Conservation (phyloP, 1,284 basidiomycete genomes). For the Malassezia yamatoensis region DNA sequence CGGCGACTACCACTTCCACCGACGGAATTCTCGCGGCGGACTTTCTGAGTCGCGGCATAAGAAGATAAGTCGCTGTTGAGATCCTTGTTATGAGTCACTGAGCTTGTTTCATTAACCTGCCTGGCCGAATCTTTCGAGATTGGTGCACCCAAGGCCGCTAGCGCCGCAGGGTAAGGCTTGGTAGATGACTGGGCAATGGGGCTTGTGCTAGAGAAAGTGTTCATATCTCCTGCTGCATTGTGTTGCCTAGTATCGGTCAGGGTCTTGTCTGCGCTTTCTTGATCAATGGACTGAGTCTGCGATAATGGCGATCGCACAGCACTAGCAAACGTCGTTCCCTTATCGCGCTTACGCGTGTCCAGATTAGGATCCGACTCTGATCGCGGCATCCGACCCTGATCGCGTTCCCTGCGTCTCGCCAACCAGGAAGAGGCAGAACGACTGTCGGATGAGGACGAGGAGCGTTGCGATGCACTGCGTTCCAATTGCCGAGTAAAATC, state of each 20-base stretch:
- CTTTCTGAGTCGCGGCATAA: too few species aligned
- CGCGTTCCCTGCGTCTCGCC: neutral
- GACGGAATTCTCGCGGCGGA: too few species aligned
- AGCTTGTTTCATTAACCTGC: neutral
- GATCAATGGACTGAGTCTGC: neutral
- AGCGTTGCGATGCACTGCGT: slow-evolving; percentile 2
- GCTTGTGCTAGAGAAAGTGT: too few species aligned
- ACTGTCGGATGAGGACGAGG: neutral
- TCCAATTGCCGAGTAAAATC: slow-evolving; percentile 1
- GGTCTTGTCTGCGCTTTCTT: neutral
- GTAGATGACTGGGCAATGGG: too few species aligned
- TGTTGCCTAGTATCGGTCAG: too few species aligned
- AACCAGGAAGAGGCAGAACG: slow-evolving; percentile 3
- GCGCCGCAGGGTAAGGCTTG: neutral
- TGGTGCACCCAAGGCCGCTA: neutral
- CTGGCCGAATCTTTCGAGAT: neutral
- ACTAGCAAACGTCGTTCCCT: neutral
- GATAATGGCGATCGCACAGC: neutral
- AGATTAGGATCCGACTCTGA: neutral
- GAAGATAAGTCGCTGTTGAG: too few species aligned
- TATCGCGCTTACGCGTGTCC: too few species aligned
- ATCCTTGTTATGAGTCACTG: neutral
- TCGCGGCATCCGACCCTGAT: neutral
- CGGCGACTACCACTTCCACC: too few species aligned
- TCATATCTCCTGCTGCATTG: too few species aligned